A percentile compares a stretch with the other conserved stretches of the same genome.
These are phyloP conservation scores for Porphyra umbilicalis DNA, from an alignment of 31 red algal species.

Conservation along the genomic window DNA sequence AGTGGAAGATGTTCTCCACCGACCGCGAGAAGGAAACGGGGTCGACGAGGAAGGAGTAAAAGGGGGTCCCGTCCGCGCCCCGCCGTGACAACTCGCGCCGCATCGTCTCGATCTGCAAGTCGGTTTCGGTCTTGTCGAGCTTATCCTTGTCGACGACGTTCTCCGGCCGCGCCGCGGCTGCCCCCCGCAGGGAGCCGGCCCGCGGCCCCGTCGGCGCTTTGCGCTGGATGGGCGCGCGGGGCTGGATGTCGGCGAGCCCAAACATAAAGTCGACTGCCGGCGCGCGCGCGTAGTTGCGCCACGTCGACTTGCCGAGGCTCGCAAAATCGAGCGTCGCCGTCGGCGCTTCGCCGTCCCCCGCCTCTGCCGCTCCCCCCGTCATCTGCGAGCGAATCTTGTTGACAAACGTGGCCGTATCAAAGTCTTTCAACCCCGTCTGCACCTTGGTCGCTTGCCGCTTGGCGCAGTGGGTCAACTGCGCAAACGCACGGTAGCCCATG, in stretches of 20 bases:
- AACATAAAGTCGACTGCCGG: slow-evolving; percentile 32
- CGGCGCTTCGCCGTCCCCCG: slow-evolving; percentile 4
- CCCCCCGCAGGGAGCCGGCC: slow-evolving; percentile 1
- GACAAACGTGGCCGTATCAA: slow-evolving; percentile 37
- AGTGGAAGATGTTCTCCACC: slow-evolving; percentile 89
- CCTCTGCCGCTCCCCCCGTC: slow-evolving; percentile 12
- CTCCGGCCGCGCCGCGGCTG: slow-evolving; percentile 13
- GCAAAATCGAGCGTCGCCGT: slow-evolving; percentile 16
- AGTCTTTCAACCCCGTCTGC: slow-evolving; percentile 36
- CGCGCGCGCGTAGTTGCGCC: slow-evolving; percentile 7
- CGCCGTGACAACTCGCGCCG: slow-evolving; percentile 30
- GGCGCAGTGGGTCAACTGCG: slow-evolving; percentile 24
- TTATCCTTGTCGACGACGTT: slow-evolving; percentile 30
- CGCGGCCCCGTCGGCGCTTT: neutral
- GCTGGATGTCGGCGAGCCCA: slow-evolving; percentile 27
- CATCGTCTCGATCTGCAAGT: slow-evolving; percentile 62
- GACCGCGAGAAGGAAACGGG: slow-evolving; percentile 53
- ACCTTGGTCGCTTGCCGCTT: slow-evolving; percentile 44
- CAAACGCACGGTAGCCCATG: slow-evolving; percentile 46
- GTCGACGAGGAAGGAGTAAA: slow-evolving; percentile 77
- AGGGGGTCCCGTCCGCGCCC: slow-evolving; percentile 17
- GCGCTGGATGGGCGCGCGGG: slow-evolving; percentile 8
- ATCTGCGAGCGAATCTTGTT: slow-evolving; percentile 38
- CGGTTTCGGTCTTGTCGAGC: slow-evolving; percentile 67
- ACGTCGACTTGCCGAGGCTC: slow-evolving; percentile 27